Base-by-base conservation (phyloP, 2,329 filamentous ascomycete genomes). In the Diaporthe sp. region DNA sequence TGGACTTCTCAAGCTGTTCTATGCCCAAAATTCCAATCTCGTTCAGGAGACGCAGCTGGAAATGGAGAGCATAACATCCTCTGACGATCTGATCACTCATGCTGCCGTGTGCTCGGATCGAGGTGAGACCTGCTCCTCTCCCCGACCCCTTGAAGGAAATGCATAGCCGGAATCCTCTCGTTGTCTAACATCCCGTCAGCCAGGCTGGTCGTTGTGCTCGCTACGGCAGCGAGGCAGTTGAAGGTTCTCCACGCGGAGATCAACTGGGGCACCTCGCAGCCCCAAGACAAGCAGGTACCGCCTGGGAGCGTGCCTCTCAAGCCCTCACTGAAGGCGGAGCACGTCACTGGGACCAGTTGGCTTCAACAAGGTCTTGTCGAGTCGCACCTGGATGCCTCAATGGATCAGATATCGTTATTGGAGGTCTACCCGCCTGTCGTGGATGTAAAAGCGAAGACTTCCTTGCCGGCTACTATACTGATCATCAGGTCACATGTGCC, bases 61-160 rank as follows among this genome's bases (percentile, higher is more conserved):
- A 76, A 84, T 97, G 47, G 94, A 96, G 80, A 92, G 91, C 76
- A 88, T 94, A 73, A 88, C 91, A 37, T 92, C 92, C 44, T 92
- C 93, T 0, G 92, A 95, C 76, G 93, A 95, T 77, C 82, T 94
- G n/a, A 88, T 96, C 68, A 95, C 94, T 0, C 95, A 97, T 84
- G 94, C 94, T 15, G 90, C 94, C 51, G 86, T 95, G 76, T 90
- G 92, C 74, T 91, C 93, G 4, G 94, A 96, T 72, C 94, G 92
- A 82, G 91, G 94, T 94, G 83, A 80, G 86, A 79, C 32, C 37
- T n/a, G 22, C 25, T 58, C 39, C n/a, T 22, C 56, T 17, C n/a
- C 35, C 17, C 27, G 22, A 15, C n/a, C 39, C 59, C 25, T 12
- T 19, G 9, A 15, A 15, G 10, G 13, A 10, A 10, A 44, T 15